Evolutionary conservation across 306 rosid genomes (phyloP).

Genomic region (Prunus padus): DNA sequence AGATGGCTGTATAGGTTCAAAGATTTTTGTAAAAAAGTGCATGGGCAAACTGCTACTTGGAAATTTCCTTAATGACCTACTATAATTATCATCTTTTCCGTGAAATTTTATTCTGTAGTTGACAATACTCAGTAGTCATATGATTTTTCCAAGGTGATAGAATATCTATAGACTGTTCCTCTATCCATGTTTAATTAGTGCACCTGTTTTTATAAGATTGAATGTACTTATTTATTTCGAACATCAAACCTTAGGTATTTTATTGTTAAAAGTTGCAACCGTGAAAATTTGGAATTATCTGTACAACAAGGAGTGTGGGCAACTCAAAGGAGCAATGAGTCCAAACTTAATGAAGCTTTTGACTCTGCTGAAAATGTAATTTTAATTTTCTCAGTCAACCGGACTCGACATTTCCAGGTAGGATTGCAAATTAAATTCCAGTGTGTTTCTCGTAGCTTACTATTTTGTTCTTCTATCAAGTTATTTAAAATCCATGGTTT

Average conservation of each 20-base stretch:
- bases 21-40: neutral
- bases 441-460: neutral
- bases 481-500: neutral
- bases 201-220: conserved; percentile 15
- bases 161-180: neutral
- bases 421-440: conserved; percentile 1
- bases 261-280: conserved; percentile 99
- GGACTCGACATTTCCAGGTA: conserved; percentile 99
- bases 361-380: conserved; percentile 94
- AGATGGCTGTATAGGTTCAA: conserved; percentile 1
- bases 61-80: neutral
- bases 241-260: conserved; percentile 78
- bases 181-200: conserved; percentile 3
- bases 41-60: neutral
- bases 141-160: conserved; percentile 1
- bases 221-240: conserved; percentile 43
- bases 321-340: conserved; percentile 98
- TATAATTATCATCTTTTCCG: neutral
- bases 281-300: conserved; percentile 98
- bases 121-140: neutral
- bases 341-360: conserved; percentile 96
- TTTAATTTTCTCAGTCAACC: conserved; percentile 94
- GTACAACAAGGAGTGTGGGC: conserved; percentile 99
- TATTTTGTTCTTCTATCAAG: neutral
- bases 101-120: neutral